Evolutionary conservation across 176 grass and related monocot genomes (phyloP).

Genomic region (Musa itinerans): DNA sequence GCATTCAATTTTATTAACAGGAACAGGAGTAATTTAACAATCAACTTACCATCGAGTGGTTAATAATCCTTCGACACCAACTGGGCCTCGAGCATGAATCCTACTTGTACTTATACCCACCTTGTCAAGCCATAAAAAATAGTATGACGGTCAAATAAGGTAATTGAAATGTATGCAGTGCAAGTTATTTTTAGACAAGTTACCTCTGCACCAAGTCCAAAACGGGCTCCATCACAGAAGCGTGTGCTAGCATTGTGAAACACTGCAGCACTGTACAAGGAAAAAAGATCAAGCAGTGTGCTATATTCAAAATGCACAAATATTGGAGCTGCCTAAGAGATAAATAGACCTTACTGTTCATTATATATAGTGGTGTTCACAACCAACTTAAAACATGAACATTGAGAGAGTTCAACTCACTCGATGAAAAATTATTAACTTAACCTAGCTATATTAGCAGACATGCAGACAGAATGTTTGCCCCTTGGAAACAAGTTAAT

Average conservation of each 20-base stretch:
- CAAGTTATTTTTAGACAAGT: not conserved
- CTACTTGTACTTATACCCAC: constrained; percentile 97
- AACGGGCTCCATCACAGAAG: constrained; percentile 93
- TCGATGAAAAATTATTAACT: too few relatives aligned
- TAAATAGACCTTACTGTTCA: not conserved
- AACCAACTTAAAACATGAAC: too few relatives aligned
- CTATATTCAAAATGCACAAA: not conserved
- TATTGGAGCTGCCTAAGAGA: not conserved
- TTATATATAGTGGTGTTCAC: too few relatives aligned
- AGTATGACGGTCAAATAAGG: constrained; percentile 16
- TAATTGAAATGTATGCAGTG: not conserved
- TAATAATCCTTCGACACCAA: constrained; percentile 91
- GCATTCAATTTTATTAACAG: not conserved
- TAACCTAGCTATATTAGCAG: too few relatives aligned
- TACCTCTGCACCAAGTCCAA: constrained; percentile 99
- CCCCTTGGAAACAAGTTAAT: too few relatives aligned
- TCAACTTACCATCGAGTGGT: constrained; percentile 73
- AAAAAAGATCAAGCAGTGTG: not conserved
- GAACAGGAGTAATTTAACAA: constrained; percentile 3
- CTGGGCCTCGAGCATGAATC: constrained; percentile 95
- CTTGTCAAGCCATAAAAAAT: constrained; percentile 38
- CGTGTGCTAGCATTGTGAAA: constrained; percentile 88
- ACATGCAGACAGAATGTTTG: too few relatives aligned
- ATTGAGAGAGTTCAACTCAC: too few relatives aligned
- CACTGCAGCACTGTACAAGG: constrained; percentile 63